Conservation (phyloP, 352 stramenopile species). For the Phytophthora lateralis region DNA sequence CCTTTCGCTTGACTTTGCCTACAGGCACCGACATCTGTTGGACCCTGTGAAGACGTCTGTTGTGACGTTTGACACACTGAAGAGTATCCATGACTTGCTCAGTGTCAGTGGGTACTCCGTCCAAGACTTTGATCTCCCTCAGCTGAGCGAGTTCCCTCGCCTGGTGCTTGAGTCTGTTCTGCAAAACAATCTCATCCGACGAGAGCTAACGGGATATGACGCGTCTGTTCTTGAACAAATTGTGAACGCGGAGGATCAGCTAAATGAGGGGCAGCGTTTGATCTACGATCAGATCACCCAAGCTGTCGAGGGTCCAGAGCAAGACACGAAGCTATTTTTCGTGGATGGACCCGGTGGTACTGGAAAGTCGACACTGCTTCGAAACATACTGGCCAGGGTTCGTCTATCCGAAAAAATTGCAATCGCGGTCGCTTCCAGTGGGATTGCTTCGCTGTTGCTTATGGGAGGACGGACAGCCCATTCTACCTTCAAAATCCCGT, state of each 20-base stretch:
- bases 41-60: slow-evolving; percentile 1
- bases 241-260: slow-evolving; percentile 3
- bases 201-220: slow-evolving; percentile 12
- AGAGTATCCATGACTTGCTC: slow-evolving; percentile 7
- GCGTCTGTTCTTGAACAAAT: slow-evolving; percentile 7
- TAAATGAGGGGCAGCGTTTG: slow-evolving; percentile 1
- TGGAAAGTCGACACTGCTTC: slow-evolving; percentile 40
- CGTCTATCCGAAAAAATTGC: slow-evolving; percentile 24
- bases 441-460: slow-evolving; percentile 38
- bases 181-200: slow-evolving; percentile 13
- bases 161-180: not conserved
- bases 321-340: slow-evolving; percentile 33
- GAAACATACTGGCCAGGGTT: slow-evolving; percentile 30
- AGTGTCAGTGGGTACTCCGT: too few species aligned
- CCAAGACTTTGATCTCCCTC: slow-evolving; percentile 7
- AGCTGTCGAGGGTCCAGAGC: not conserved
- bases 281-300: slow-evolving; percentile 15
- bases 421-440: slow-evolving; percentile 33
- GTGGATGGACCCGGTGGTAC: slow-evolving; percentile 39
- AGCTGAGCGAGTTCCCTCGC: slow-evolving; percentile 8
- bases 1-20: slow-evolving; percentile 19
- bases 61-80: slow-evolving; percentile 21
- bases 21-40: not conserved
- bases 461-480: slow-evolving; percentile 35
- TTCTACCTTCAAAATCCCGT: slow-evolving; percentile 44